Conservation (phyloP, 1,139 yeast species). For the Geotrichum armillariae region DNA sequence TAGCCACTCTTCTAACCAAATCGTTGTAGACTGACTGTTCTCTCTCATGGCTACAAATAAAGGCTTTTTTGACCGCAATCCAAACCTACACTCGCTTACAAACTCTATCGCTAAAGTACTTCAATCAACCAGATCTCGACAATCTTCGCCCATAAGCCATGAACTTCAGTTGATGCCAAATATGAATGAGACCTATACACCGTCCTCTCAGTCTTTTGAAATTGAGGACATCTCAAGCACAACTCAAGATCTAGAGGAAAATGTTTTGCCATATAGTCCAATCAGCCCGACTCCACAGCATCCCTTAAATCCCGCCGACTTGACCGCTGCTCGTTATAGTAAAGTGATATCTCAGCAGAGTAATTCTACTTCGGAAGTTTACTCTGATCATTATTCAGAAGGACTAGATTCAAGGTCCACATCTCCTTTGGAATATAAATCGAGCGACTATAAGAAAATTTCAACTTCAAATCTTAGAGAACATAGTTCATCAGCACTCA, state of each 20-base stretch:
- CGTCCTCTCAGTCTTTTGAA: background rate
- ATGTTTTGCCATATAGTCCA: background rate
- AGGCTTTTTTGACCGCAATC: no score
- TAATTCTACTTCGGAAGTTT: background rate
- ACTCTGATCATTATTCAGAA: background rate
- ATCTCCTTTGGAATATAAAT: slow-evolving; percentile 5
- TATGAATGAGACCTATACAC: no score
- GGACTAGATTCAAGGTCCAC: slow-evolving; percentile 2
- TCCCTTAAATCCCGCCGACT: background rate
- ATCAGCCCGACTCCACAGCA: background rate
- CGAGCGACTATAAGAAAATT: background rate
- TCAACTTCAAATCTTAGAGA: slow-evolving; percentile 9
- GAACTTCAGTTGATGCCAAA: no score
- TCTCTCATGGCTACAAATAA: no score
- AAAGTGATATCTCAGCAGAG: slow-evolving; percentile 12
- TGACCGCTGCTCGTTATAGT: background rate
- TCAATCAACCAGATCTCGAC: no score
- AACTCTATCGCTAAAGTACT: no score
- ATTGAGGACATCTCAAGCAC: background rate
- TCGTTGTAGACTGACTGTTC: no score
- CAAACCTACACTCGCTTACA: no score
- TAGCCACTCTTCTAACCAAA: no score
- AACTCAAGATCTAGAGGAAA: background rate
- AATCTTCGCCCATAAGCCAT: no score
- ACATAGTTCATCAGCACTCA: no score